Conservation (phyloP, 805 yeast genomes). For the Lipomyces chichibuensis region DNA sequence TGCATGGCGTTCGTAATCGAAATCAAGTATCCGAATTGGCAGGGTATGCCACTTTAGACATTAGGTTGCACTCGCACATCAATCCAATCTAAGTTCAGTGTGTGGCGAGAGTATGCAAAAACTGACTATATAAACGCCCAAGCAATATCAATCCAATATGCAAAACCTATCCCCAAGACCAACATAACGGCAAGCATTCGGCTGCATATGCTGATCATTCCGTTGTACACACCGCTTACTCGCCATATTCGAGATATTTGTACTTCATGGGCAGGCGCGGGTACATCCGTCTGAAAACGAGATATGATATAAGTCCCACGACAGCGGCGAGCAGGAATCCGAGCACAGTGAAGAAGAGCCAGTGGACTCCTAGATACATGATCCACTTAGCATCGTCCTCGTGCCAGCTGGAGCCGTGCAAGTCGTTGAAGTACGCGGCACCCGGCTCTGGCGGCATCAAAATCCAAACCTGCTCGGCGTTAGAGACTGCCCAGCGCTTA, state of each 20-base stretch:
- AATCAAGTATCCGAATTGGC: too few relatives aligned
- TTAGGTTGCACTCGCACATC: too few relatives aligned
- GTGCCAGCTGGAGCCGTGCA: constrained; percentile 93
- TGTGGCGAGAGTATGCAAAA: too few relatives aligned
- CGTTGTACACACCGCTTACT: neutral
- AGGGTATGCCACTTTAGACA: too few relatives aligned
- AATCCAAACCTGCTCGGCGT: constrained; percentile 66
- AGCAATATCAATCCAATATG: neutral
- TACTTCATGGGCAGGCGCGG: constrained; percentile 14
- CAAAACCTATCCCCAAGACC: neutral
- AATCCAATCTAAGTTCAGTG: too few relatives aligned
- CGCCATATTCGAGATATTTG: constrained; percentile 17
- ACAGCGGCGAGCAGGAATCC: constrained; percentile 61
- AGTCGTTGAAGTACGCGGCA: constrained; percentile 67
- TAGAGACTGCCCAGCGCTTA: constrained; percentile 67
- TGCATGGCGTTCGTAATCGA: too few relatives aligned
- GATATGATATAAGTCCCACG: constrained; percentile 28
- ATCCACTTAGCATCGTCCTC: constrained; percentile 81
- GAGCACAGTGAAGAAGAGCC: constrained; percentile 67
- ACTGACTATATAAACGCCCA: neutral
- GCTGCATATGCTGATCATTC: neutral
- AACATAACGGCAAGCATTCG: neutral
- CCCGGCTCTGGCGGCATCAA: constrained; percentile 63
- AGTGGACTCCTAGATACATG: constrained; percentile 72
- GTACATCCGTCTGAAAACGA: constrained; percentile 21